Percentiles rank a stretch among this genome's conserved stretches.
These are phyloP conservation scores for Gentiana dahurica DNA, from an alignment of 257 asterid genomes.

Conservation along the genomic window DNA sequence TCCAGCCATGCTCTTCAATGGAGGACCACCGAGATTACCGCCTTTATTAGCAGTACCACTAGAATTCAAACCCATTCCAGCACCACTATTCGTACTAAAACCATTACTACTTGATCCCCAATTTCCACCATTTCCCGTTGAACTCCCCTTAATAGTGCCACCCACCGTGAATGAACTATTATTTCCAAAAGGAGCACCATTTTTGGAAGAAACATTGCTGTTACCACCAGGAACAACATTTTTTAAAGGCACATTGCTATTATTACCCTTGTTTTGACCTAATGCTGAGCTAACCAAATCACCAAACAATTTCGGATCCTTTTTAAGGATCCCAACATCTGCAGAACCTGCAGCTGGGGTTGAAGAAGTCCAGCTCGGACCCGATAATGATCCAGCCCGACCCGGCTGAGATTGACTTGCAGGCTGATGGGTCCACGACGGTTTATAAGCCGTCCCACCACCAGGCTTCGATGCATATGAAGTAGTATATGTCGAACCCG, in stretches of 20 bases:
- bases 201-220: conserved; percentile 50
- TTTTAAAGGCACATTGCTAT: conserved; percentile 54
- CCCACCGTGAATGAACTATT: conserved; percentile 19
- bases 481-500: conserved; percentile 10
- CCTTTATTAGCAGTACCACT: conserved; percentile 29
- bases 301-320: conserved; percentile 79
- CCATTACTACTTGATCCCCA: conserved; percentile 37
- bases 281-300: conserved; percentile 69
- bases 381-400: conserved; percentile 35
- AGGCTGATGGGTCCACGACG: conserved; percentile 86
- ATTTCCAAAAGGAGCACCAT: conserved; percentile 19
- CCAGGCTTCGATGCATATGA: conserved; percentile 38
- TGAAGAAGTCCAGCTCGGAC: conserved; percentile 79
- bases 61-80: conserved; percentile 31
- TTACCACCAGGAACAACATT: conserved; percentile 32
- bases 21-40: conserved; percentile 46
- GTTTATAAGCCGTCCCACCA: conserved; percentile 35
- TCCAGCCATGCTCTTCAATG: conserved; percentile 46
- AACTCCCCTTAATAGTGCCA: conserved; percentile 45
- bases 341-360: conserved; percentile 25
- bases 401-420: conserved; percentile 32
- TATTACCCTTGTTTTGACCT: conserved; percentile 49
- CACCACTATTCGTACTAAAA: conserved; percentile 21
- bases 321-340: conserved; percentile 47
- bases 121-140: conserved; percentile 22